Evolutionary conservation across 2,329 filamentous ascomycete genomes (phyloP).

Genomic region (Trichophyton rubrum): DNA sequence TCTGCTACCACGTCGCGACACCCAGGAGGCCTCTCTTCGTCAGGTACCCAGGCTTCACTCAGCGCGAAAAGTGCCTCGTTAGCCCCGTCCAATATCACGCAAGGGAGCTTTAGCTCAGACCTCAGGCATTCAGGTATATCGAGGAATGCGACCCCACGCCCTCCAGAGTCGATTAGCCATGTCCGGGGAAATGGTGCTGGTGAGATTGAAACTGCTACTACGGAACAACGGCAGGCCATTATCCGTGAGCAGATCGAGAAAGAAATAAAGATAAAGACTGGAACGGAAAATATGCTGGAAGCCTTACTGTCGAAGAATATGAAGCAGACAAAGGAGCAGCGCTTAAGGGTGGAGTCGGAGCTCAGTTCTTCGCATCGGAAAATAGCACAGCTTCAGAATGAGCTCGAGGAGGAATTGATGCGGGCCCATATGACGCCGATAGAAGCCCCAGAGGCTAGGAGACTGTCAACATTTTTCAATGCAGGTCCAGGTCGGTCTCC

Average conservation of each 20-base stretch:
- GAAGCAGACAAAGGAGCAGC: slow-evolving; percentile 84
- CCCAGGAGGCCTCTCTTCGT: slow-evolving; percentile 44
- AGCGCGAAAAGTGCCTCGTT: slow-evolving; percentile 52
- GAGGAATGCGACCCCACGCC: slow-evolving; percentile 47
- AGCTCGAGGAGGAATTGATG: slow-evolving; percentile 49
- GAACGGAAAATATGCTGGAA: slow-evolving; percentile 94
- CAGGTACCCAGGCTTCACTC: slow-evolving; percentile 49
- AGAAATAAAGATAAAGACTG: slow-evolving; percentile 95
- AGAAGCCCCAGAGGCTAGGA: slow-evolving; percentile 28
- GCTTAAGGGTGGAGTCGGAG: slow-evolving; percentile 69
- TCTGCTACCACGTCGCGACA: slow-evolving; percentile 23
- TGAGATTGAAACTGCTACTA: slow-evolving; percentile 47
- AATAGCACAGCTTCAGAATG: slow-evolving; percentile 46
- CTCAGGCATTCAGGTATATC: slow-evolving; percentile 57
- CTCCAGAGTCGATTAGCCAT: slow-evolving; percentile 43
- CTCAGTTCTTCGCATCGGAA: slow-evolving; percentile 74
- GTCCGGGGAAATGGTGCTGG: slow-evolving; percentile 35
- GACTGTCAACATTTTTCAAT: slow-evolving; percentile 47
- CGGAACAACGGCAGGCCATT: slow-evolving; percentile 61
- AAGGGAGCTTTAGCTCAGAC: slow-evolving; percentile 82
- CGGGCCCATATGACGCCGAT: slow-evolving; percentile 42
- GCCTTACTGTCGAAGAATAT: slow-evolving; percentile 88
- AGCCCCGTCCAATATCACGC: slow-evolving; percentile 58
- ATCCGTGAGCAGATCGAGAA: slow-evolving; percentile 80
- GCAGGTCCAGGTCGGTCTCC: slow-evolving; percentile 44